Conservation (phyloP, 2,329 filamentous ascomycete species). For the Cladorrhinum sp. region DNA sequence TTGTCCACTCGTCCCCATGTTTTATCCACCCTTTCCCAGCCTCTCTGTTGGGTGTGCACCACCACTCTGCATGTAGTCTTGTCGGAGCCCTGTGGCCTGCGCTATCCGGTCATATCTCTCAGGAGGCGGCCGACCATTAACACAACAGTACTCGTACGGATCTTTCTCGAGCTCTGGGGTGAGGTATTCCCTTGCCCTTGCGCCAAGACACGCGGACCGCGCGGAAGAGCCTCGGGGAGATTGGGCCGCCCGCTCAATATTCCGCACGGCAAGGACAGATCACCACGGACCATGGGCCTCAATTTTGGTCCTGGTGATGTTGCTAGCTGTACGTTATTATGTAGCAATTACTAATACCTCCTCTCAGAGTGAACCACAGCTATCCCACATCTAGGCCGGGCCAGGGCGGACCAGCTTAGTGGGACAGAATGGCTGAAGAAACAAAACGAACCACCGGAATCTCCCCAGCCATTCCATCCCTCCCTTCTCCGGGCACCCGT, state of each 20-base stretch:
- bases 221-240: constrained; percentile 5
- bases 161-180: background rate
- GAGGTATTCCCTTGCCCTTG: background rate
- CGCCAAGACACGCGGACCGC: constrained; percentile 3
- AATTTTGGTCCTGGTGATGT: background rate
- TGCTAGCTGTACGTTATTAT: background rate
- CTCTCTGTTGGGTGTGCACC: constrained; percentile 2
- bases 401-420: background rate
- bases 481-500: background rate
- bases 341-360: background rate
- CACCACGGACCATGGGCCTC: background rate
- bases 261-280: constrained; percentile 1
- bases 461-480: constrained; percentile 1
- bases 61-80: constrained; percentile 10
- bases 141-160: background rate
- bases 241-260: background rate
- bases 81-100: constrained; percentile 6
- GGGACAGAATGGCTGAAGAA: background rate
- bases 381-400: background rate
- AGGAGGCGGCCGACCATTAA: background rate
- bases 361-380: background rate
- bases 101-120: background rate
- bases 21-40: constrained; percentile 3
- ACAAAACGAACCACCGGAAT: background rate
- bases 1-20: background rate